Conservation (phyloP, 2,329 filamentous ascomycete species). For the Phymatotrichopsis omnivora region DNA sequence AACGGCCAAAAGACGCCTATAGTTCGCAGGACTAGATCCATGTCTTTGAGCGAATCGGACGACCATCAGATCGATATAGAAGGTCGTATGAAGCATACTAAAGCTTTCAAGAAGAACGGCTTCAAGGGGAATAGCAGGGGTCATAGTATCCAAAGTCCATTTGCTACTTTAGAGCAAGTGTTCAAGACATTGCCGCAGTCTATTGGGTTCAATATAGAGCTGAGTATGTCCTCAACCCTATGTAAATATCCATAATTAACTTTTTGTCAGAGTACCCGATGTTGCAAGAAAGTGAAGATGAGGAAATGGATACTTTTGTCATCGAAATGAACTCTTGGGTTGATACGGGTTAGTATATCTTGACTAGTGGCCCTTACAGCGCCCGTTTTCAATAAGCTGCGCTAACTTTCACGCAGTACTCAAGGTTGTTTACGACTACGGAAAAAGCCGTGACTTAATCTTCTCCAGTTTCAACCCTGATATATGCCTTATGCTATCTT, state of each 20-base stretch:
- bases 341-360: conserved; percentile 49
- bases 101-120: conserved; percentile 82
- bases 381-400: too few relatives aligned
- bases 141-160: conserved; percentile 89
- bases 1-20: conserved; percentile 3
- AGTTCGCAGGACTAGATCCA: conserved; percentile 32
- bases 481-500: conserved; percentile 83
- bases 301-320: conserved; percentile 93
- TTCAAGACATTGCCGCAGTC: conserved; percentile 72
- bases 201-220: conserved; percentile 95
- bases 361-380: neutral
- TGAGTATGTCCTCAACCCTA: conserved; percentile 47
- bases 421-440: conserved; percentile 77
- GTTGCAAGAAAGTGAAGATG: conserved; percentile 87
- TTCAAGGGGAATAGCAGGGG: conserved; percentile 94
- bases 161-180: conserved; percentile 88
- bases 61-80: conserved; percentile 45
- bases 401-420: conserved; percentile 46
- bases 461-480: conserved; percentile 98
- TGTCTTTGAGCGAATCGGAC: conserved; percentile 35
- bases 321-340: conserved; percentile 95
- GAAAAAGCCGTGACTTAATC: conserved; percentile 76
- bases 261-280: conserved; percentile 67
- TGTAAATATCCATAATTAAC: conserved; percentile 5
- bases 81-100: conserved; percentile 94